Evolutionary conservation across 768 basidiomycete species (phyloP).

Genomic region (Suillus occidentalis): DNA sequence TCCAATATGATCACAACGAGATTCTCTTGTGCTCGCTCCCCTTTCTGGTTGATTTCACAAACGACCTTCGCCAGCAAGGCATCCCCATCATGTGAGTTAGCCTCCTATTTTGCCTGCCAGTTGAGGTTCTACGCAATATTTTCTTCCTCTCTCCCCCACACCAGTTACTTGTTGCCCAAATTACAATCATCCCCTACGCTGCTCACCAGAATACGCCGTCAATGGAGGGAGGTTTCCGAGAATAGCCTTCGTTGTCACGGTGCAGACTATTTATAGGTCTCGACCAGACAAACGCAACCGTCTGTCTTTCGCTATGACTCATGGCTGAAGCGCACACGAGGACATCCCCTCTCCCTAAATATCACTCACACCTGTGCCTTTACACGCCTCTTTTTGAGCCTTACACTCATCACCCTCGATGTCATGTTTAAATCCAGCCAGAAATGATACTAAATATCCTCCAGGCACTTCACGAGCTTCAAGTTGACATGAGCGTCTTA

Average conservation of each 20-base stretch:
- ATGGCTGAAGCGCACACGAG: not conserved
- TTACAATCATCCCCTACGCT: not conserved
- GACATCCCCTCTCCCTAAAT: not conserved
- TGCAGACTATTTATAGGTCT: not conserved
- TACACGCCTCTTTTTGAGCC: not conserved
- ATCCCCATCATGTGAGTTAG: not conserved
- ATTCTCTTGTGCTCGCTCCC: too few relatives aligned
- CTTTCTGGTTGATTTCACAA: too few relatives aligned
- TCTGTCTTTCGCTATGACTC: not conserved
- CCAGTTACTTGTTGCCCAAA: too few relatives aligned
- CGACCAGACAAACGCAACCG: not conserved
- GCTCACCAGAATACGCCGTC: not conserved
- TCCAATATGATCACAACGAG: too few relatives aligned
- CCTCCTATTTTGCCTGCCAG: not conserved
- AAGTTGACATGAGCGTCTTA: not conserved
- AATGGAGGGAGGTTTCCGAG: not conserved
- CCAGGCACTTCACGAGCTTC: not conserved
- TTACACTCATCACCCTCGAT: constrained; percentile 10
- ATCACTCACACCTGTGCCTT: not conserved
- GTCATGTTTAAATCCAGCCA: too few relatives aligned
- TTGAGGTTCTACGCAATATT: not conserved
- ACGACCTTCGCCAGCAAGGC: not conserved
- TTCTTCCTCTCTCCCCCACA: not conserved
- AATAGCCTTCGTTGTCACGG: not conserved
- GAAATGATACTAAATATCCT: not conserved